Percentiles rank a stretch among this genome's conserved stretches.
These are phyloP conservation scores for Suhomyces prunicola DNA, from an alignment of 805 yeast genomes.

Conservation along the genomic window DNA sequence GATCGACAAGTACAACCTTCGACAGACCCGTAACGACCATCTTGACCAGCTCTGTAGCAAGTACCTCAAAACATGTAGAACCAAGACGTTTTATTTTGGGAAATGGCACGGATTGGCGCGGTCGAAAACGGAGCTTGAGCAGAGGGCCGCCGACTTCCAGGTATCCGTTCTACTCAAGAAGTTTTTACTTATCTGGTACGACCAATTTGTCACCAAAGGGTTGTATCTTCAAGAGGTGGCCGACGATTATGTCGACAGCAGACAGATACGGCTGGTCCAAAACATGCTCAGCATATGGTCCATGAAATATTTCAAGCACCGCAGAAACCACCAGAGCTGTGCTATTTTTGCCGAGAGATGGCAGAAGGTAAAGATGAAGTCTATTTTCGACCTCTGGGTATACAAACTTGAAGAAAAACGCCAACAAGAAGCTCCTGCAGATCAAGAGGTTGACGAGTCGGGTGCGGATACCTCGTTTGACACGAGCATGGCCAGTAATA, in stretches of 20 bases:
- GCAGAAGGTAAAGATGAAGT: constrained; percentile 23
- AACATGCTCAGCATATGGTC: constrained; percentile 34
- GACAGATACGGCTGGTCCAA: constrained; percentile 23
- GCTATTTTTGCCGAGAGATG: constrained; percentile 31
- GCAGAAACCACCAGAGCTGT: constrained; percentile 35
- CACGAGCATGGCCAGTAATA: constrained; percentile 21
- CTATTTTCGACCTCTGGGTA: constrained; percentile 39
- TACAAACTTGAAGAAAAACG: constrained; percentile 19
- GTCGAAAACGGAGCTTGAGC: background rate
- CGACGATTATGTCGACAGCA: constrained; percentile 27
- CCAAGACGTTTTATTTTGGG: background rate
- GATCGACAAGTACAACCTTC: constrained; percentile 19
- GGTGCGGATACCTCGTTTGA: constrained; percentile 12
- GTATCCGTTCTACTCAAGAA: constrained; percentile 20
- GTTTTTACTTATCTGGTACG: constrained; percentile 33
- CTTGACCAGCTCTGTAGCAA: constrained; percentile 6
- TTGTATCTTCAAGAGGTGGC: constrained; percentile 26
- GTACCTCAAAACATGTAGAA: background rate
- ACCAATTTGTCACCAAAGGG: constrained; percentile 21
- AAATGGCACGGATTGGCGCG: background rate
- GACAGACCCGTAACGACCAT: constrained; percentile 5
- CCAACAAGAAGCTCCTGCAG: background rate
- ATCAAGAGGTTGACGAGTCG: background rate
- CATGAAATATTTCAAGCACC: constrained; percentile 30
- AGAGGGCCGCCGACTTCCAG: constrained; percentile 18